phyloP scores from a whole-genome alignment of 2,329 filamentous ascomycete species.

The Fusarium mundagurra region DNA sequence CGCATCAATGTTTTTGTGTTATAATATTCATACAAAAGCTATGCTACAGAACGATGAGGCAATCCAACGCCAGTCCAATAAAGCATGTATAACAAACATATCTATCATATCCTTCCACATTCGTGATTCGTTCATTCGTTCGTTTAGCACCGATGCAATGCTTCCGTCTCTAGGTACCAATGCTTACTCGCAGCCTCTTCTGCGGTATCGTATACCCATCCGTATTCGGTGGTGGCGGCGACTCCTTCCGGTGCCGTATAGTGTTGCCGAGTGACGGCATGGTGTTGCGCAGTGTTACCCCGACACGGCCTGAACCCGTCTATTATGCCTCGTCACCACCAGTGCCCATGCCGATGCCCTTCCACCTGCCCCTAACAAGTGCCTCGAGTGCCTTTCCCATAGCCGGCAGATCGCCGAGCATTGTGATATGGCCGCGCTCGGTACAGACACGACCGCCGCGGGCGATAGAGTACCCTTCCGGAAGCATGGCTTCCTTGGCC shows the following conservation, averaged over 20 bases:
- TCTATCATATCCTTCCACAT: not conserved
- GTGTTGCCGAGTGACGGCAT: conserved; percentile 7
- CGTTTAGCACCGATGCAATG: not conserved
- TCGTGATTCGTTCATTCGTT: conserved; percentile 9
- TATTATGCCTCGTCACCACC: conserved; percentile 8
- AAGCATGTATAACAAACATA: conserved; percentile 20
- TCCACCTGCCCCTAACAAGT: conserved; percentile 71
- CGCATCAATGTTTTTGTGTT: conserved; percentile 2
- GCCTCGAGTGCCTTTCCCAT: conserved; percentile 79
- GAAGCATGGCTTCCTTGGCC: conserved; percentile 85
- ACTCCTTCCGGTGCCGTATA: conserved; percentile 16
- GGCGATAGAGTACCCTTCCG: conserved; percentile 78
- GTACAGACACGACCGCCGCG: conserved; percentile 79
- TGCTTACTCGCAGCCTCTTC: not conserved
- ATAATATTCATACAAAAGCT: conserved; percentile 23
- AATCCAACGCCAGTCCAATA: conserved; percentile 20
- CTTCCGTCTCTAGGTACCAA: not conserved
- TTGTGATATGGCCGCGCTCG: conserved; percentile 86
- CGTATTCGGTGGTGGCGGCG: not conserved
- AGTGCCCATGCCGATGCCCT: conserved; percentile 75
- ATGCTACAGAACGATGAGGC: conserved; percentile 16
- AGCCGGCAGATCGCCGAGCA: conserved; percentile 85
- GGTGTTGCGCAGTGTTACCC: conserved; percentile 23
- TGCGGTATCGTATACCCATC: not conserved
- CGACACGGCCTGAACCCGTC: conserved; percentile 13